Percentiles rank a stretch among this genome's conserved stretches.
These are phyloP conservation scores for Myriosclerotinia curreyana DNA, from an alignment of 2,329 filamentous ascomycete species.

Conservation along the genomic window DNA sequence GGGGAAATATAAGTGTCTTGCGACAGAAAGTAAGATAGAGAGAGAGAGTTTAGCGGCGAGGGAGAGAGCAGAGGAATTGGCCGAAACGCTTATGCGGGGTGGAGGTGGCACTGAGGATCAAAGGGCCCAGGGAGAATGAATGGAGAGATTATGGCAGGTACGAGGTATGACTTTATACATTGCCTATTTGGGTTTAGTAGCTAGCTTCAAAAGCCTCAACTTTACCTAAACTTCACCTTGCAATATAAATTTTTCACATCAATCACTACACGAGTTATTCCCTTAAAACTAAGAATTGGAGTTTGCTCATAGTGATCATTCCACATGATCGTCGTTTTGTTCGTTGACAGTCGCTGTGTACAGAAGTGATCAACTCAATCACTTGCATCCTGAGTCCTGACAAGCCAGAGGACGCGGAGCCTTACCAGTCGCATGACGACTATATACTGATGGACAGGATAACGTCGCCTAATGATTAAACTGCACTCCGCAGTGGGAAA, in stretches of 20 bases:
- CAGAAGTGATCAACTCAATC: constrained; percentile 5
- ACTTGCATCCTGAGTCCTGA: constrained; percentile 2
- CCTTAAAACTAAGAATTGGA: not conserved
- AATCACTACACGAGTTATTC: not conserved
- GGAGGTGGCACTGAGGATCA: constrained; percentile 1
- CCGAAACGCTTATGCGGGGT: not conserved
- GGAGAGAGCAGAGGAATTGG: constrained; percentile 5
- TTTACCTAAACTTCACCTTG: not conserved
- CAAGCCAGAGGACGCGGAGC: not conserved
- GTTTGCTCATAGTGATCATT: not conserved
- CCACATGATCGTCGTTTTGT: not conserved
- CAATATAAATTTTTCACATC: not conserved
- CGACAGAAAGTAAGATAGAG: constrained; percentile 3
- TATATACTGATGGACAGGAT: not conserved
- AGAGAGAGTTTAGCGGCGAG: not conserved
- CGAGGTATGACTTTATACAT: not conserved
- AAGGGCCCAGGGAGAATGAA: not conserved
- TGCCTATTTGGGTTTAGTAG: not conserved
- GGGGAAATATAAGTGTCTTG: not conserved
- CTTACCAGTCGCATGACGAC: not conserved
- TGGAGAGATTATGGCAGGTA: not conserved
- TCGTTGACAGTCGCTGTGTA: not conserved
- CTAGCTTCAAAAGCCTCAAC: not conserved
- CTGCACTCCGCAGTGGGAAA: not conserved
- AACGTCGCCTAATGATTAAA: not conserved